Evolutionary conservation across 2,329 filamentous ascomycete genomes (phyloP), one percentile per base, ranked within the genome.

Genomic region (Bipolaris bicolor): DNA sequence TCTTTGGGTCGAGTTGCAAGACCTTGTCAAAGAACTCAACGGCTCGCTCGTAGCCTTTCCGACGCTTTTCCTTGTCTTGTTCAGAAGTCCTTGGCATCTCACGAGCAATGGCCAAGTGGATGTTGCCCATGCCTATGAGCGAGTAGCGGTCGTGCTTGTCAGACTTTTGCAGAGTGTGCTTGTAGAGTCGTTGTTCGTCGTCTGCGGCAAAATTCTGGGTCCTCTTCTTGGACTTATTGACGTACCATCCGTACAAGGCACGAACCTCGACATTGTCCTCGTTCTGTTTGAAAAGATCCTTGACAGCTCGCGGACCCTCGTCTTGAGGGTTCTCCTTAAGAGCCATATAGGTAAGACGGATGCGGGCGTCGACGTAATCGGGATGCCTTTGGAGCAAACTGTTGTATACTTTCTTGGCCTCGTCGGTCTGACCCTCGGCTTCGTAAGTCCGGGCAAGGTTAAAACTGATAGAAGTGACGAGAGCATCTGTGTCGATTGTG

Each of bases 21-120:
- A 94, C 94, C 79, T 99, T 99, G 75, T 98, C 95, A 68, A 97
- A 99, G 78, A 99, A 99, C 74, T 99, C 96, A 10, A 98, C 93
- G 0, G 95, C 93, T 65, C 94, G 92, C 73, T 88, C 87, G 73
- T 98, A 99, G 60, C 88, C 89, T 66, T 90, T 90, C 55, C 89
- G 90, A 51, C 93, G 88, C 80, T 96, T 97, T 69, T 96, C 90
- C 78, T 91, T 96, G 58, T 99, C 94, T 58, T 88, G 84, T 7
- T 98, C 95, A 0, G 90, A 90, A 60, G 95, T 91, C 49, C 93
- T 88, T 29, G 91, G 90, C 92, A 98, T 97, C 76, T 99, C 96
- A 66, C 95, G 88, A 9, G 95, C 95, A 60, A 91, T 88, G 65
- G 89, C 82, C 39, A 99, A 84, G 66, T 94, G 89, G n/a, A 99